Conservation (phyloP, 352 stramenopile genomes). For the Pythium apleroticum region DNA sequence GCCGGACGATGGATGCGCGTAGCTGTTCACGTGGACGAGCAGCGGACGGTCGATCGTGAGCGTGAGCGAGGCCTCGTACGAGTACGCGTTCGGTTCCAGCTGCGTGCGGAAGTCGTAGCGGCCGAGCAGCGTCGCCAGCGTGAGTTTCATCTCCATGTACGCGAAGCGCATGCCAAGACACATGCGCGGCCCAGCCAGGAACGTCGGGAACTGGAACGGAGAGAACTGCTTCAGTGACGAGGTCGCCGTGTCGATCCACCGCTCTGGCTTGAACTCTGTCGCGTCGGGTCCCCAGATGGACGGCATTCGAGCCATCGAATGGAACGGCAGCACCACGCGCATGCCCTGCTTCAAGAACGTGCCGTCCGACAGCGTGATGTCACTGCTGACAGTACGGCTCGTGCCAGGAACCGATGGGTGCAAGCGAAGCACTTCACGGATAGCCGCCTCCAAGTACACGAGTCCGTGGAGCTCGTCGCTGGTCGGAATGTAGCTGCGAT, state of each 20-base stretch:
- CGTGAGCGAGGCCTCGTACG: conserved; percentile 25
- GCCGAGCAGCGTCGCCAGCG: conserved; percentile 39
- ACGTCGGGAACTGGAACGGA: conserved; percentile 51
- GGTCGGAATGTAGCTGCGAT: conserved; percentile 30
- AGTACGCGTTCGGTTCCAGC: conserved; percentile 41
- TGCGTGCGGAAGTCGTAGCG: conserved; percentile 44
- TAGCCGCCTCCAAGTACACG: conserved; percentile 56
- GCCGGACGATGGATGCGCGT: neutral
- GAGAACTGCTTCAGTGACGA: conserved; percentile 40
- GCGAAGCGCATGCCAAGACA: conserved; percentile 66
- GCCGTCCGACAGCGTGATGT: conserved; percentile 60
- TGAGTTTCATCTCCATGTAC: conserved; percentile 53
- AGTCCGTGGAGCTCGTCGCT: conserved; percentile 51
- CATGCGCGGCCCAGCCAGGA: conserved; percentile 49
- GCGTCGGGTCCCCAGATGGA: conserved; percentile 58
- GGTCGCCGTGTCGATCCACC: conserved; percentile 50
- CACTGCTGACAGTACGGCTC: conserved; percentile 35
- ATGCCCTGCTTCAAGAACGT: conserved; percentile 50
- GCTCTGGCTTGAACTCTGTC: conserved; percentile 54
- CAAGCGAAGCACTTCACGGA: conserved; percentile 67
- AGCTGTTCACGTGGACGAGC: neutral
- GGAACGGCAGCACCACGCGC: conserved; percentile 41
- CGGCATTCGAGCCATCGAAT: conserved; percentile 40
- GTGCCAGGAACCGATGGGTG: conserved; percentile 50
- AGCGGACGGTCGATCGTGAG: neutral